Conservation (phyloP, 2,329 filamentous ascomycete species). For the Ceratocystis huliohia region DNA sequence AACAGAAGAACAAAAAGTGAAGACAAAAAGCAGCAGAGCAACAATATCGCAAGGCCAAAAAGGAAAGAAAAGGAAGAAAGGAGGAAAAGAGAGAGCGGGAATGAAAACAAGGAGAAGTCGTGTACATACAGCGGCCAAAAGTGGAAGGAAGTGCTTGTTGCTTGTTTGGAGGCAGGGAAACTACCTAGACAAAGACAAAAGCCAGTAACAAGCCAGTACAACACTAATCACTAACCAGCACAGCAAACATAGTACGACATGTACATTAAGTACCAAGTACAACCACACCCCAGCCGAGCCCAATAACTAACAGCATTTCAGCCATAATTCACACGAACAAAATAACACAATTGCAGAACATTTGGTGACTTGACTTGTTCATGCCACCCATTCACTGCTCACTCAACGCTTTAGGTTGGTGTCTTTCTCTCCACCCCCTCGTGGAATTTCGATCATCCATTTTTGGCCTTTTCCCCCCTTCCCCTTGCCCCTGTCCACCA, state of each 20-base stretch:
- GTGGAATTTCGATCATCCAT: conserved; percentile 7
- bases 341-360: neutral
- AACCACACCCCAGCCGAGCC: neutral
- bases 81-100: conserved; percentile 11
- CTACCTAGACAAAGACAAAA: conserved; percentile 7
- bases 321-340: neutral
- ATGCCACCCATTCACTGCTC: neutral
- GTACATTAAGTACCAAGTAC: neutral
- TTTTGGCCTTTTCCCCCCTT: neutral
- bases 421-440: neutral
- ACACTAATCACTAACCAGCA: neutral
- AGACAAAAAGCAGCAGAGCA: conserved; percentile 8
- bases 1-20: conserved; percentile 8
- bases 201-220: neutral
- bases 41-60: conserved; percentile 6
- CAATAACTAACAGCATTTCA: neutral
- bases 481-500: neutral
- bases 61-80: conserved; percentile 5
- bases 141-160: conserved; percentile 5
- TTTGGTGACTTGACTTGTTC: neutral
- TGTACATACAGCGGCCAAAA: conserved; percentile 7
- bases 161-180: conserved; percentile 1
- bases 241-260: neutral
- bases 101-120: conserved; percentile 11
- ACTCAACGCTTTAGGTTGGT: neutral